A percentile compares a stretch with the other conserved stretches of the same genome.
phyloP scores from a whole-genome alignment of 495 filamentous ascomycete species.

The Talaromyces stipitatus region DNA sequence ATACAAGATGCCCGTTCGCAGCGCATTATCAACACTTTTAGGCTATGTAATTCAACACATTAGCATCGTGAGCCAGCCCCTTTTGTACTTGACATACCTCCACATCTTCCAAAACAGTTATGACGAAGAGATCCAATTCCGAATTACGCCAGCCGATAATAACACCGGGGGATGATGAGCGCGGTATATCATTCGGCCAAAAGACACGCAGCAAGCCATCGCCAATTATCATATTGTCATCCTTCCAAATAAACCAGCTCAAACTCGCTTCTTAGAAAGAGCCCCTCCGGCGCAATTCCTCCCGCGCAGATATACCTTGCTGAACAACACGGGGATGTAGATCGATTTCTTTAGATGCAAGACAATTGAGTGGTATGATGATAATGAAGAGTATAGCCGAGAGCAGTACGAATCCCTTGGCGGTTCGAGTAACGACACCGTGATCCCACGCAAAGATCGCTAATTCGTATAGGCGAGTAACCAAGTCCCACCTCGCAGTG shows the following conservation, averaged over 20 bases:
- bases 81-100: constrained; percentile 56
- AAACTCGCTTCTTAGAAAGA: constrained; percentile 63
- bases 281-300: constrained; percentile 87
- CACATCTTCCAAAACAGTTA: constrained; percentile 82
- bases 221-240: constrained; percentile 73
- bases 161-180: constrained; percentile 65
- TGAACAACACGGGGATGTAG: constrained; percentile 78
- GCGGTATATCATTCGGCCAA: constrained; percentile 84
- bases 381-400: constrained; percentile 72
- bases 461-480: constrained; percentile 90
- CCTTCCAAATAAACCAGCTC: constrained; percentile 34
- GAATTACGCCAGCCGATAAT: constrained; percentile 96
- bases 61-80: constrained; percentile 1
- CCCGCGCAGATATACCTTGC: constrained; percentile 85
- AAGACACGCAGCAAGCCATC: constrained; percentile 96
- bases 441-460: constrained; percentile 96
- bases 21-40: constrained; percentile 76
- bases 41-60: constrained; percentile 33
- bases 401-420: constrained; percentile 67
- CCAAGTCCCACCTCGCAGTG: constrained; percentile 96
- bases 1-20: constrained; percentile 75
- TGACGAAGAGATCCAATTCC: constrained; percentile 78
- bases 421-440: constrained; percentile 80
- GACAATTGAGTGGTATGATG: constrained; percentile 61
- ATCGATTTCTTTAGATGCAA: constrained; percentile 61